Conservation (phyloP, 768 basidiomycete species). For the Agrocybe chaxingu region DNA sequence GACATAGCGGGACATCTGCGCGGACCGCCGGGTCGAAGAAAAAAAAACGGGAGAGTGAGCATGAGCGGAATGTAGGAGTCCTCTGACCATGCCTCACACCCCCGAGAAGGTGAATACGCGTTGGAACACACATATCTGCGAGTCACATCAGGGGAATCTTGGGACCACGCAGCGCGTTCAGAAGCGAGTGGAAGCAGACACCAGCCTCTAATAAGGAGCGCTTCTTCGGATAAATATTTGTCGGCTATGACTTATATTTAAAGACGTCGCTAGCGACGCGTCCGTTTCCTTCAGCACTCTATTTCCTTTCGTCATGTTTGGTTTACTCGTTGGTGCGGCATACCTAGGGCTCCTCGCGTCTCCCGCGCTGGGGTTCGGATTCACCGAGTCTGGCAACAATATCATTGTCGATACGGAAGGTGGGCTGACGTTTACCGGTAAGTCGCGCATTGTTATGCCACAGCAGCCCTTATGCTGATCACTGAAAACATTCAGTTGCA, state of each 20-base stretch:
- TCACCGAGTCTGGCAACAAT: constrained; percentile 27
- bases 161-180: neutral
- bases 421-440: constrained; percentile 32
- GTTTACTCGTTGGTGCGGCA: neutral
- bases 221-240: constrained; percentile 4
- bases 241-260: neutral
- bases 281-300: neutral
- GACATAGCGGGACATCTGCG: too few relatives aligned
- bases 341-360: constrained; percentile 5
- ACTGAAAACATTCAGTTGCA: constrained; percentile 17
- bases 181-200: neutral
- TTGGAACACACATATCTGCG: too few relatives aligned
- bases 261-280: neutral
- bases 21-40: too few relatives aligned
- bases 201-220: neutral
- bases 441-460: neutral
- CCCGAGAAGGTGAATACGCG: too few relatives aligned
- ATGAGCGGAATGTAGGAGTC: too few relatives aligned
- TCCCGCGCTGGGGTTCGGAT: constrained; percentile 20
- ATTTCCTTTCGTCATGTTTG: constrained; percentile 2
- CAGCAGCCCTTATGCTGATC: neutral
- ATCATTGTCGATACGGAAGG: constrained; percentile 28
- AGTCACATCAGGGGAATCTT: too few relatives aligned
- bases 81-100: too few relatives aligned
- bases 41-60: too few relatives aligned